Evolutionary conservation across 2,329 filamentous ascomycete genomes (phyloP), one percentile per base, ranked within the genome.

Genomic region (Onygenales sp.): DNA sequence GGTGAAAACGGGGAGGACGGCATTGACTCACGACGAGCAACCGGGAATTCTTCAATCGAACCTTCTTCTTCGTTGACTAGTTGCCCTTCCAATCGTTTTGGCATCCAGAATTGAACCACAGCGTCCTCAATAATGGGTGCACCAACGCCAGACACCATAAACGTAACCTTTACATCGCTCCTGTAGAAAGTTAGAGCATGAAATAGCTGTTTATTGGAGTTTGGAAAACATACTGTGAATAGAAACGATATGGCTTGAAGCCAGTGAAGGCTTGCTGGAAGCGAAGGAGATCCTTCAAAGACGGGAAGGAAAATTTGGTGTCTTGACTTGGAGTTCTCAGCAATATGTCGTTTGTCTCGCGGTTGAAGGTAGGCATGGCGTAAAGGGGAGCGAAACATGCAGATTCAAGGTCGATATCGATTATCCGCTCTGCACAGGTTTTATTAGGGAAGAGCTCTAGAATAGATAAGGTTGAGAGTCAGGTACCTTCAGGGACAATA

Each of bases 261-360:
- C 48, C 48, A 2, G 48, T 50, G 11, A 50, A 50, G 10, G 48
- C 48, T 14, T 50, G 48, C 48, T 50, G 48, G 31, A 50, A 50
- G n/a, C 48, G 48, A 11, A 50, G 40, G n/a, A 50, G 48, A 14
- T 50, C 48, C 27, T 50, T 50, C 36, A 43, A 17, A 27, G 48
- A 50, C 21, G 31, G 31, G 31, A 50, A 50, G 7, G 48, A 50
- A 43, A 42, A 33, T 50, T 32, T 50, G n/a, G 37, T 50, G 13
- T 50, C 48, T 42, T 42, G 31, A 42, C 48, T 33, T 10, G 37
- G 37, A 9, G 37, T 50, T n/a, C 48, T 42, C 9, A 50, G 37
- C n/a, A 50, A 21, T 34, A 50, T 13, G 11, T 50, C 48, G 6
- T 50, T 42, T 2, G 48, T 43, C 10, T 50, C 48, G 27, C 48